A percentile compares a stretch with the other conserved stretches of the same genome.
These are phyloP conservation scores for Colletotrichum liaoningense DNA, from an alignment of 2,329 filamentous ascomycete genomes.

Conservation along the genomic window DNA sequence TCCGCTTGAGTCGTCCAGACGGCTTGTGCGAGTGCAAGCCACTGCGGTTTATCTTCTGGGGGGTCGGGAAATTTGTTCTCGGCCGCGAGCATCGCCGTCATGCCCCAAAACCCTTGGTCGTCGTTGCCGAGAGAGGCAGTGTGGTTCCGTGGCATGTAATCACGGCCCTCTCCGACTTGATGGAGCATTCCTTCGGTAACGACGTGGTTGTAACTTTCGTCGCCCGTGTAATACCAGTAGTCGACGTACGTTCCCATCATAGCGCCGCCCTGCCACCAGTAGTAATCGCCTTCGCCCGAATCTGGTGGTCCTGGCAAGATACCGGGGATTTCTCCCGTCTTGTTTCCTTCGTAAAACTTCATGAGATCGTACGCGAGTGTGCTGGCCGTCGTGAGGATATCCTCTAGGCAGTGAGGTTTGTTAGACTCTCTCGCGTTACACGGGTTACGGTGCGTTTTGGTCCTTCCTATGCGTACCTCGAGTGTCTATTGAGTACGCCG, in stretches of 20 bases:
- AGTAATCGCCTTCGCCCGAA: slow-evolving; percentile 56
- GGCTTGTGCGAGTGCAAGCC: slow-evolving; percentile 69
- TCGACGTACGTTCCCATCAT: slow-evolving; percentile 73
- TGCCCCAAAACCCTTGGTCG: slow-evolving; percentile 75
- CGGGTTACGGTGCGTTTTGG: background rate
- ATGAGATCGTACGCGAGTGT: slow-evolving; percentile 57
- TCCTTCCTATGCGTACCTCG: slow-evolving; percentile 9
- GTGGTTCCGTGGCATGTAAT: slow-evolving; percentile 68
- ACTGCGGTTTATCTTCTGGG: slow-evolving; percentile 59
- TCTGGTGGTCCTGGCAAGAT: slow-evolving; percentile 59
- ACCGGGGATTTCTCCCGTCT: slow-evolving; percentile 57
- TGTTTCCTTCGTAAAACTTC: slow-evolving; percentile 58
- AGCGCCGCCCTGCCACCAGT: slow-evolving; percentile 75
- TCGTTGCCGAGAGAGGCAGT: slow-evolving; percentile 69
- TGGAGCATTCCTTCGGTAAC: slow-evolving; percentile 63
- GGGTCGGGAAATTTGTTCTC: slow-evolving; percentile 69
- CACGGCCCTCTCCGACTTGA: slow-evolving; percentile 62
- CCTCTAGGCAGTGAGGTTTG: slow-evolving; percentile 39
- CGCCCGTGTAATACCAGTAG: slow-evolving; percentile 73
- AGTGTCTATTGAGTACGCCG: slow-evolving; percentile 30
- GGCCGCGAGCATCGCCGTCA: slow-evolving; percentile 71
- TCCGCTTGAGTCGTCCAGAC: slow-evolving; percentile 71
- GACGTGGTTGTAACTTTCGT: slow-evolving; percentile 66
- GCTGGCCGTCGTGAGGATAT: slow-evolving; percentile 52
- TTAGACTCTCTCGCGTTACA: background rate